Conservation (phyloP, 164 flowering plant genomes). For the Sextonia rubra region DNA sequence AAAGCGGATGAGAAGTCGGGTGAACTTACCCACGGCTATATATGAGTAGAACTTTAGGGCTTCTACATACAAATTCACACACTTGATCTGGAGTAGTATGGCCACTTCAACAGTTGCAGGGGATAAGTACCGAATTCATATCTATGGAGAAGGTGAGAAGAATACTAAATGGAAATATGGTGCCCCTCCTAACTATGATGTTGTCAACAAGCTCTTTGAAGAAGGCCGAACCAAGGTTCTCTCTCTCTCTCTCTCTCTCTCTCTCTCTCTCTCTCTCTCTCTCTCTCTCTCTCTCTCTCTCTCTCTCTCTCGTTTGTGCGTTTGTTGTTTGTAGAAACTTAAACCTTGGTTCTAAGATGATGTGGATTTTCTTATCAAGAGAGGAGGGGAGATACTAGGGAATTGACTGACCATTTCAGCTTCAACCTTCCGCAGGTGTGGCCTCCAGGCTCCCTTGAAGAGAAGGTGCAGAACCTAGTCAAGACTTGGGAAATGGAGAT, state of each 20-base stretch:
- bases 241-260: background rate
- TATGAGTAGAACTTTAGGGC: background rate
- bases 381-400: background rate
- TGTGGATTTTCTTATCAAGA: background rate
- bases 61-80: background rate
- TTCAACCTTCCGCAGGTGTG: conserved; percentile 66
- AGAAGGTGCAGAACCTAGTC: conserved; percentile 57
- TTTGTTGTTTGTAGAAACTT: background rate
- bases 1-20: background rate
- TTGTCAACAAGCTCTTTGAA: conserved; percentile 66
- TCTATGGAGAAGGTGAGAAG: conserved; percentile 44
- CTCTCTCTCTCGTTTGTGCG: no score
- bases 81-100: background rate
- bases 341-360: background rate
- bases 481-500: conserved; percentile 90
- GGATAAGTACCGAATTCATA: conserved; percentile 56
- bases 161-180: conserved; percentile 65
- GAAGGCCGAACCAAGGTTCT: conserved; percentile 67
- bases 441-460: conserved; percentile 69
- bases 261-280: background rate
- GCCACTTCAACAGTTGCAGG: conserved; percentile 4
- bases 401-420: background rate
- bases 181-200: conserved; percentile 59
- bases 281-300: background rate
- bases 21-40: background rate